Base-by-base conservation (phyloP, 495 filamentous ascomycete species). In the Pseudevernia furfuracea region DNA sequence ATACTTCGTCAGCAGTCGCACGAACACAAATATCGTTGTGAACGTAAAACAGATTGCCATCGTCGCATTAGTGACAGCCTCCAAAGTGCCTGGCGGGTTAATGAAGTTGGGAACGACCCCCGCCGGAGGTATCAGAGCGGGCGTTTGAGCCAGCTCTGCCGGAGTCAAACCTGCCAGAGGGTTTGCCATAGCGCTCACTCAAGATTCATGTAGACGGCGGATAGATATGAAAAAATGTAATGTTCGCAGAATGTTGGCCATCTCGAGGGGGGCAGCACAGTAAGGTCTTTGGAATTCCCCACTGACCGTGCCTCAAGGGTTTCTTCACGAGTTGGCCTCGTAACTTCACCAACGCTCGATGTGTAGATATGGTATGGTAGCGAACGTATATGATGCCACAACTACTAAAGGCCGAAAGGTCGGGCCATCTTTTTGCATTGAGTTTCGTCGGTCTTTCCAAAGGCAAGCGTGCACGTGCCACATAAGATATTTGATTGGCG, bases 61-160 rank as follows among this genome's bases (percentile, higher is more conserved):
- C 17, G 49, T 53, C 49, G 49, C 49, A 32, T 53, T 53, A 3
- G 49, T 32, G 14, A 53, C 49, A 28, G 28, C 49, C 49, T 53
- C 49, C 17, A 53, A 14, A 53, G 49, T 53, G 12, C 49, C 49
- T 19, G 49, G 14, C 5, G 49, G 49, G 28, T 53, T 32, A 5
- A 53, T 53, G 49, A 53, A 53, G 19, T 53, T 53, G 25, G 49
- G 28, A 14, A 53, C 49, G 14, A 53, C 49, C 4, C 49, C 49
- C 23, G 28, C 25, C 28, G 49, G 49, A 53, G 49, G 49, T 14
- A 32, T 53, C 25, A 53, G 49, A 10, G 49, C 49, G 6, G 49
- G 49, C 49, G 49, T 53, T 53, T 53, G 49, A 53, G 49, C 49
- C 49, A 53, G 49, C 28, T 53, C 49, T 19, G 49, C 28, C 5